phyloP scores from a whole-genome alignment of 1,139 yeast species.

The Saccharomyces hybrid region DNA sequence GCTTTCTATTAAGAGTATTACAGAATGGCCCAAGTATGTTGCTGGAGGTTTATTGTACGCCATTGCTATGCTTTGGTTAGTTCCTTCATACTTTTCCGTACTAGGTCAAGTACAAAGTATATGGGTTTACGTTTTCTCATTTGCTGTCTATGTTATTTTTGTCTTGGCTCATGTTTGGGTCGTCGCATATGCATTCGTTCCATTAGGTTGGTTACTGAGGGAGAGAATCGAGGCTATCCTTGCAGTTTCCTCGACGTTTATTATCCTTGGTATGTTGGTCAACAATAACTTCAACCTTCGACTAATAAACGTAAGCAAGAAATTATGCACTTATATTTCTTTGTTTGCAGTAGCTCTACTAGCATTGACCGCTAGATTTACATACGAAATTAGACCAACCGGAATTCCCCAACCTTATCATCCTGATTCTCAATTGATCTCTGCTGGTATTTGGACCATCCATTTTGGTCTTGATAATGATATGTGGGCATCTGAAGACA shows the following conservation, averaged over 20 bases:
- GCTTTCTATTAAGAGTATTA: slow-evolving; percentile 19
- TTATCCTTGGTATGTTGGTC: slow-evolving; percentile 34
- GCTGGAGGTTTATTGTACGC: slow-evolving; percentile 63
- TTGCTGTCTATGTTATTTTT: slow-evolving; percentile 48
- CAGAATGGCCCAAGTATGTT: slow-evolving; percentile 72
- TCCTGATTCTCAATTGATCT: slow-evolving; percentile 64
- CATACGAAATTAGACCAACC: slow-evolving; percentile 22
- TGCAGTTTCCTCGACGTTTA: slow-evolving; percentile 42
- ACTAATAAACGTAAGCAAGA: slow-evolving; percentile 7
- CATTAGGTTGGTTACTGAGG: slow-evolving; percentile 80
- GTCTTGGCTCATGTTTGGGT: slow-evolving; percentile 87
- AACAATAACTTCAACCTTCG: slow-evolving; percentile 2
- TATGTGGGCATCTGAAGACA: slow-evolving; percentile 93
- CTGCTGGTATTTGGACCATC: slow-evolving; percentile 97
- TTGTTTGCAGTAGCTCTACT: slow-evolving; percentile 34
- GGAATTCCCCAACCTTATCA: slow-evolving; percentile 65
- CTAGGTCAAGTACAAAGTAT: slow-evolving; percentile 55
- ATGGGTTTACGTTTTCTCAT: slow-evolving; percentile 48
- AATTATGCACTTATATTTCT: slow-evolving; percentile 33
- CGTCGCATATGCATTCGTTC: slow-evolving; percentile 97
- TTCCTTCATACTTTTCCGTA: slow-evolving; percentile 57
- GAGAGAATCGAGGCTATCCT: slow-evolving; percentile 80
- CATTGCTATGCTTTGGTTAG: slow-evolving; percentile 52
- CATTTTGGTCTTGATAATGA: slow-evolving; percentile 96
- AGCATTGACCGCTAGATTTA: slow-evolving; percentile 18